Percentiles rank a stretch among this genome's conserved stretches.
These are phyloP conservation scores for Termitomyces titanicus DNA, from an alignment of 768 basidiomycete genomes.

Conservation along the genomic window DNA sequence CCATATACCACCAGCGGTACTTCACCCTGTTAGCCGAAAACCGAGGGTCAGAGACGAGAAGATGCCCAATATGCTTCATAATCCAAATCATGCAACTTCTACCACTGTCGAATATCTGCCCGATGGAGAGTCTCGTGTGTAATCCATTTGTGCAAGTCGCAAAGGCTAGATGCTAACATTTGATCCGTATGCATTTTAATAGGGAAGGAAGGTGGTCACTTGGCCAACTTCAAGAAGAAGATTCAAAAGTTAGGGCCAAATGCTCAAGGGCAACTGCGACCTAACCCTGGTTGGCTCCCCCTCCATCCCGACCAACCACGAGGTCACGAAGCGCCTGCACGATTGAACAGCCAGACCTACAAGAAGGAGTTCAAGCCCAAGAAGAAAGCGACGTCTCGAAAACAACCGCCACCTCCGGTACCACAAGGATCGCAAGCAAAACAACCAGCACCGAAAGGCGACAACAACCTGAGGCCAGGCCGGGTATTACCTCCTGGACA, in stretches of 20 bases:
- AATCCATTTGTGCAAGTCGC: background rate
- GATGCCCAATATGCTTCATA: background rate
- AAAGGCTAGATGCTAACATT: background rate
- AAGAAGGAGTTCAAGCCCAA: too few species aligned
- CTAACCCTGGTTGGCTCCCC: slow-evolving; percentile 11
- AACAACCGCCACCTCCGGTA: too few species aligned
- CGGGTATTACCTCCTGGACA: background rate
- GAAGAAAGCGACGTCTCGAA: too few species aligned
- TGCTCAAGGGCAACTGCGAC: slow-evolving; percentile 7
- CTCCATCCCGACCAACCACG: slow-evolving; percentile 10
- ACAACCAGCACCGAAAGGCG: background rate
- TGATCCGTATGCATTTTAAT: background rate
- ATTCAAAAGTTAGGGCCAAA: background rate
- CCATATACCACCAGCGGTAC: background rate
- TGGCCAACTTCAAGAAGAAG: background rate
- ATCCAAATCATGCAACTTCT: background rate
- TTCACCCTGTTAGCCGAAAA: too few species aligned
- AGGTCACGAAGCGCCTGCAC: slow-evolving; percentile 13
- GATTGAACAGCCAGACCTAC: background rate
- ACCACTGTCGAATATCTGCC: slow-evolving; percentile 7
- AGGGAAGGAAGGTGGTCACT: background rate
- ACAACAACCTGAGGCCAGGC: background rate
- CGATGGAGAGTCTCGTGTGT: background rate
- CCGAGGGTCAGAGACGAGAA: slow-evolving; percentile 1
- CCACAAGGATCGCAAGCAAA: too few species aligned